Base-by-base conservation (phyloP, 805 yeast genomes). In the Ogataea nakhonphanomensis region DNA sequence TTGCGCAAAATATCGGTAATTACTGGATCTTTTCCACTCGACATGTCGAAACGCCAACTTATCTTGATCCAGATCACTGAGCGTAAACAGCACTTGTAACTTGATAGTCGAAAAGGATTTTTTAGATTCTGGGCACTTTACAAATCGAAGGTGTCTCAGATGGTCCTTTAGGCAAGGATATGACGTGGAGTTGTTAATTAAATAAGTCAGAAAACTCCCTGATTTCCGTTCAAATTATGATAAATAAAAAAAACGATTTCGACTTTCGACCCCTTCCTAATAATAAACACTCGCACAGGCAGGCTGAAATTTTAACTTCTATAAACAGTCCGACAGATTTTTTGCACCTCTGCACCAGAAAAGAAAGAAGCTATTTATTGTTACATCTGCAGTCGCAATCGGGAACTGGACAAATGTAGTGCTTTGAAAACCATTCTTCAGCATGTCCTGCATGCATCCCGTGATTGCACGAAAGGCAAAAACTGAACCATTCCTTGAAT, bases 361-460 rank as follows among this genome's bases (percentile, higher is more conserved):
- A 7, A 10, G 7, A 30, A 8, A 11, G 21, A 9, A 21, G 15
- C 27, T 25, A 34, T 25, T 48, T 54, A 51, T 74, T 79, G 52
- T 83, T 84, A 60, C 98, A 91, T 35, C 77, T 69, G 55, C 99
- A 91, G 29, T 72, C 69, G 55, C 99, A 91, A 30, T 89, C 95
- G 0, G 97, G 96, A 3, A 91, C 95, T 0, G 99, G 97, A 55
- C 99, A 91, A 1, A 85, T 77, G 41, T 76, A 77, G 54, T 90
- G 95, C 58, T 81, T 82, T 20, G 82, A 74, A 59, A 91, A 91
- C 99, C 99, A 91, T 54, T 90, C 95, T 48, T 86, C 89, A 0
- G 97, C 97, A 59, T 91, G 99, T 4, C 84, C 89, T 0, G 95
- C 89, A 64, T 91, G 99, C 77, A 81, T 81, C 1, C 96, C 95